Evolutionary conservation across 305 asterid species (phyloP), one percentile per base, ranked within the genome.

Genomic region (Fraxinus floribunda): DNA sequence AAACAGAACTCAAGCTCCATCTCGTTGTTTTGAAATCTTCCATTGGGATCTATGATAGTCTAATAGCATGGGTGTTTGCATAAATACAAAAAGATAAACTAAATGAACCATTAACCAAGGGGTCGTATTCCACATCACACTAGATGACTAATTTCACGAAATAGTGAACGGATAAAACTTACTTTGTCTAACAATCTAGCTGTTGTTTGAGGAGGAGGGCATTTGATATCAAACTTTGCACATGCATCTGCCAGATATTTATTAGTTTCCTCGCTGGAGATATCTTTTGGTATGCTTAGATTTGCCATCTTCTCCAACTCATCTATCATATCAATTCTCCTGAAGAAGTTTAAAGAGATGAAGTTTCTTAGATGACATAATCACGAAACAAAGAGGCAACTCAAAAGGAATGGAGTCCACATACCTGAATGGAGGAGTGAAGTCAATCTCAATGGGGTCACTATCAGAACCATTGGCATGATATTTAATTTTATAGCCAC

Each of bases 361-460:
- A 11, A 8, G n/a, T 75, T 13, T 77, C 24, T 13, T 78, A 29
- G 18, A 39, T 13, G 35, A 4, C 24, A 34, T 36, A 13, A 11
- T 22, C 55, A 46, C 35, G 77, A 78, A 73, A 52, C 22, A 46
- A 1, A 84, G 30, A 30, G 72, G 44, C 4, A 16, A 64, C 9
- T 32, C 34, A 76, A 30, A 57, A 39, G 18, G 46, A 2, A 30
- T 22, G 11, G 16, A 76, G 70, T 38, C 39, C n/a, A 73, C 72
- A 77, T 76, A 94, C 99, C 99, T 94, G 92, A 95, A 95, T 41
- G 98, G 98, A 80, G 99, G 98, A 60, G 99, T 93, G 68, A 95
- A 95, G 86, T 94, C 98, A 26, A 95, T 95, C 90, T 93, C 97
- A 83, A 94, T 88, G 22, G 98, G 97, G 26, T 94, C 99, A 1